Evolutionary conservation across 2,329 filamentous ascomycete species (phyloP), one percentile per base, ranked within the genome.

Genomic region (Fonsecaea pugnacius): DNA sequence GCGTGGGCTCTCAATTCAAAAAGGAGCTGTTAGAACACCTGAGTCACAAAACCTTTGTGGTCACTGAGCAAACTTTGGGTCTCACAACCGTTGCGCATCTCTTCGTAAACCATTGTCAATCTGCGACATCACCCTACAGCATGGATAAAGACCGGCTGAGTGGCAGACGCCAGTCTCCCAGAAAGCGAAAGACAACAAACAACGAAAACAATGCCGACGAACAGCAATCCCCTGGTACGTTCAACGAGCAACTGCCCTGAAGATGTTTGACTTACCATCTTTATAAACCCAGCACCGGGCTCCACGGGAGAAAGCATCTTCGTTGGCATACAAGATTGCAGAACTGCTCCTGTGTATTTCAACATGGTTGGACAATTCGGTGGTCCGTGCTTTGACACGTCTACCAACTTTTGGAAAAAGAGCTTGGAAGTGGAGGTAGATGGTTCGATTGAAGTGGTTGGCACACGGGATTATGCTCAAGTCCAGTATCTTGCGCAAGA

Each of bases 331-430:
- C 10, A 1, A 35, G 18, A 55, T 32, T 12, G 2, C 14, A 5
- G 6, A 32, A 12, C 27, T 32, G 9, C 21, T 32, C 21, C 27
- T 36, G 18, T 18, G 32, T 18, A 55, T 32, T 55, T 33, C 52
- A 55, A 36, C 10, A 55, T 55, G 52, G 52, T 55, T 55, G 52
- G 52, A 32, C 21, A 55, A 33, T 55, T 55, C 14, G 52, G 52
- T 16, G 52, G 52, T 21, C 52, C 52, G 52, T 55, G 21, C 33
- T 55, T 55, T 21, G 52, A 55, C 32, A 5, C 3, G 12, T 30
- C 4, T 1, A 10, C 24, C 10, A 55, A 36, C 24, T 5, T 30
- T 4, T 55, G 52, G 52, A 55, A 32, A 5, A 33, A 24, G 16
- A 55, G 52, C 27, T 21, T 55, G 10, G 30, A 14, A 33, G 52